A percentile compares a stretch with the other conserved stretches of the same genome.
These are phyloP conservation scores for Paxillus involutus DNA, from an alignment of 768 basidiomycete genomes.

Conservation along the genomic window DNA sequence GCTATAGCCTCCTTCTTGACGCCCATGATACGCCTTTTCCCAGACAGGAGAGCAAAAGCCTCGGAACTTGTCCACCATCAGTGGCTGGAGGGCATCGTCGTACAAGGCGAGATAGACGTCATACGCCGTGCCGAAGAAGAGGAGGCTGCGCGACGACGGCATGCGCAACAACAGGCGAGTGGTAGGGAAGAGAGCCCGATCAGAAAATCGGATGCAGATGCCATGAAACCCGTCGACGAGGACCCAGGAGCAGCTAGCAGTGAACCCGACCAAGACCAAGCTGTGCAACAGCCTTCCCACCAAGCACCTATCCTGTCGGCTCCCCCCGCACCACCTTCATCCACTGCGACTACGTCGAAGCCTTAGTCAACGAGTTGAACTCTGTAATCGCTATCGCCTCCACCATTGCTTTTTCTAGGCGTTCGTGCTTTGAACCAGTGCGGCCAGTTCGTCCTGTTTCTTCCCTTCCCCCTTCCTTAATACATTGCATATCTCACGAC, in stretches of 20 bases:
- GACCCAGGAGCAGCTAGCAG: constrained; percentile 1
- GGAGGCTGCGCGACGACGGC: constrained; percentile 33
- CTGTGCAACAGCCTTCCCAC: background rate
- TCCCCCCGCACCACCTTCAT: constrained; percentile 28
- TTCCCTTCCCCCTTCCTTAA: background rate
- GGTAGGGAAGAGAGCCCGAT: constrained; percentile 9
- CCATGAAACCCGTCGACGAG: constrained; percentile 80
- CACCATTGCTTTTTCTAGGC: background rate
- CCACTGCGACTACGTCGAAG: constrained; percentile 12
- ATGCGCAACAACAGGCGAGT: constrained; percentile 9
- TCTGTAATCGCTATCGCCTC: background rate
- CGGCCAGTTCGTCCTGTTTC: too few species aligned
- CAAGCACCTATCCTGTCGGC: constrained; percentile 35
- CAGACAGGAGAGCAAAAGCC: constrained; percentile 87
- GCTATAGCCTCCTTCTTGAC: constrained; percentile 76
- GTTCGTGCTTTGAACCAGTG: background rate
- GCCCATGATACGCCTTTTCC: constrained; percentile 89
- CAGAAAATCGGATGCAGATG: constrained; percentile 40
- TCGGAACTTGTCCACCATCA: constrained; percentile 81
- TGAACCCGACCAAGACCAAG: constrained; percentile 12
- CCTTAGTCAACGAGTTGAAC: constrained; percentile 11
- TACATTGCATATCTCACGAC: background rate
- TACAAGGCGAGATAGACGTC: constrained; percentile 90
- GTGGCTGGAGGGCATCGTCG: constrained; percentile 84
- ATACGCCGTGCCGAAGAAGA: constrained; percentile 62